Evolutionary conservation across 768 basidiomycete species (phyloP), one percentile per base, ranked within the genome.

Genomic region (Lactarius quietus): DNA sequence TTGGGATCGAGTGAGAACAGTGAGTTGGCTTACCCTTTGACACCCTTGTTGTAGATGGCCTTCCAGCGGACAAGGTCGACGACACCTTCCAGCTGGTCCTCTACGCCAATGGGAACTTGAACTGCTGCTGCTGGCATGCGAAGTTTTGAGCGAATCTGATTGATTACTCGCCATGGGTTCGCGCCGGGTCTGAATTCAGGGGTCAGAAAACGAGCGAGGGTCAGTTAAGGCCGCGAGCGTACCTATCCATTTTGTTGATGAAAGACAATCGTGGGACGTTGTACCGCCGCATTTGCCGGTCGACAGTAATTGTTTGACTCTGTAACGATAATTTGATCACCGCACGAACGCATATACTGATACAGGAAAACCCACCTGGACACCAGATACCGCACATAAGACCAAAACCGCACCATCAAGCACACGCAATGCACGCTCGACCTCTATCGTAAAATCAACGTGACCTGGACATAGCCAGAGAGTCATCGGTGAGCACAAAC

Each of bases 381-480:
- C 97, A 68, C 97, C 97, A 61, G 94, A 90, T 52, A 99, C 97
- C 26, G 97, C 95, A 77, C 97, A 98, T 28, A 99, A 81, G 35
- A 99, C 97, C 72, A 99, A 76, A 55, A 98, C 89, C 59, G 97
- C 97, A 68, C 97, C 97, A 75, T 99, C 97, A 68, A 99, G 80
- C 9, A 98, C 97, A 58, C 97, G 87, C 57, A 99, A 80, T 29
- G 97, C 97, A 18, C 97, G 87, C 76, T 99, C 97, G 9, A 99
- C 97, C 76, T 99, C 97, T 70, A 99, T 98, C 2, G 97, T 99
- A 73, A 99, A 99, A 76, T 99, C 97, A 68, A 99, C 97, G 81
- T 99, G 97, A 70, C 95, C 95, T 94, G 7, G 17, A 63, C n/a
- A 68, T 28, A 53, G 29, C 17, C 51, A 33, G 33, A 33, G 33